Conservation (phyloP, 768 basidiomycete species). For the Austroboletus festivus region DNA sequence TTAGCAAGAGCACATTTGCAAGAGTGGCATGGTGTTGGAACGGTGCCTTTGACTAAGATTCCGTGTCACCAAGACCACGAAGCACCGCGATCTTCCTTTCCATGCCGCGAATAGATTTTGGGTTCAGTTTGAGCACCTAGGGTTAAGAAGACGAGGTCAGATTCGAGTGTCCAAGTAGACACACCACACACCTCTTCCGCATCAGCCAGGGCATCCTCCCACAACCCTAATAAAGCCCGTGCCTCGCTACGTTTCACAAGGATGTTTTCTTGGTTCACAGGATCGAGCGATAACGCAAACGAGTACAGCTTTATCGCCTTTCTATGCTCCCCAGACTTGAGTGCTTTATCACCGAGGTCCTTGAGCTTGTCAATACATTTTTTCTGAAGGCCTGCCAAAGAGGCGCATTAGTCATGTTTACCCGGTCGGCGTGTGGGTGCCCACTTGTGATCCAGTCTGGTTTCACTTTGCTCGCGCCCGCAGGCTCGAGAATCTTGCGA, state of each 20-base stretch:
- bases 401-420: neutral
- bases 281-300: conserved; percentile 11
- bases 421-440: neutral
- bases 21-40: too few species aligned
- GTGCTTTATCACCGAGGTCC: neutral
- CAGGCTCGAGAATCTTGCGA: neutral
- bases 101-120: neutral
- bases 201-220: conserved; percentile 15
- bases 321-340: neutral
- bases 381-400: neutral
- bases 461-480: neutral
- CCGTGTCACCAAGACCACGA: too few species aligned
- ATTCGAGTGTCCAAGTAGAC: neutral
- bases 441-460: neutral
- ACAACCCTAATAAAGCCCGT: conserved; percentile 4
- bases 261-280: neutral
- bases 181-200: conserved; percentile 9
- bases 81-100: neutral
- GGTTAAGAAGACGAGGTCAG: neutral
- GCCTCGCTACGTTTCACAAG: conserved; percentile 16
- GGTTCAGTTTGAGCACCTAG: neutral
- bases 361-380: neutral
- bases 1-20: too few species aligned
- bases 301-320: conserved; percentile 7
- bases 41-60: too few species aligned